phyloP scores from a whole-genome alignment of 371 early-diverging fungal species.

The Mucor indicus region DNA sequence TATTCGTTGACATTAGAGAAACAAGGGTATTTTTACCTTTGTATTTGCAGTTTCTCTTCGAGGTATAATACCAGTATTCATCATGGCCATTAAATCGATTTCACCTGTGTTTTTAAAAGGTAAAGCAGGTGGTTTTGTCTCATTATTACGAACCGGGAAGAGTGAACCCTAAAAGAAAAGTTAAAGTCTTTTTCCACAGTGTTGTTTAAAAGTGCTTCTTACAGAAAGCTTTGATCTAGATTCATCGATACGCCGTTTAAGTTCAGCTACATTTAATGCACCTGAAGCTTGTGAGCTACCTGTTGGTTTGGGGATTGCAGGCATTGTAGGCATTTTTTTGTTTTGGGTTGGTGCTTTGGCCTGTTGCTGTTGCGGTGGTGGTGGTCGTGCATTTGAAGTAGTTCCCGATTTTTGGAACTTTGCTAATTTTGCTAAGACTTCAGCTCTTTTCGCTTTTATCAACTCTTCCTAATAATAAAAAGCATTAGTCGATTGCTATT shows the following conservation, averaged over 20 bases:
- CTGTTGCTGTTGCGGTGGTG: not conserved
- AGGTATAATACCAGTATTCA: slow-evolving; percentile 53
- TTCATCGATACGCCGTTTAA: slow-evolving; percentile 54
- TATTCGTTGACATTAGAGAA: no score
- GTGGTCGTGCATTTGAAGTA: slow-evolving; percentile 1
- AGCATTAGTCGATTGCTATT: no score
- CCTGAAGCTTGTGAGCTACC: slow-evolving; percentile 3
- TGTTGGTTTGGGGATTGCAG: slow-evolving; percentile 3
- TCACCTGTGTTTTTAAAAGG: slow-evolving; percentile 32
- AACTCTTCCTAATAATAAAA: slow-evolving; percentile 12
- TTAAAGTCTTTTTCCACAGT: slow-evolving; percentile 3
- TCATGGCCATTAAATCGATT: slow-evolving; percentile 48
- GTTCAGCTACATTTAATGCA: slow-evolving; percentile 27
- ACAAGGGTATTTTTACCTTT: no score
- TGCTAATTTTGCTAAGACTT: slow-evolving; percentile 37
- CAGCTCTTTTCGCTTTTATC: slow-evolving; percentile 38
- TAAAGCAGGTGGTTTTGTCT: slow-evolving; percentile 22
- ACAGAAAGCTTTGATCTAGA: slow-evolving; percentile 21
- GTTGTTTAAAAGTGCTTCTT: not conserved
- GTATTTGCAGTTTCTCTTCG: slow-evolving; percentile 49
- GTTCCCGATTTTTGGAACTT: slow-evolving; percentile 25
- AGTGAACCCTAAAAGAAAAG: not conserved
- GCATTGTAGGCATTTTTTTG: slow-evolving; percentile 4
- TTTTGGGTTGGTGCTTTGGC: not conserved
- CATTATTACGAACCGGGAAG: not conserved